These are phyloP conservation scores for Tuber brumale DNA, from an alignment of 495 filamentous ascomycete species.

Conservation along the genomic window DNA sequence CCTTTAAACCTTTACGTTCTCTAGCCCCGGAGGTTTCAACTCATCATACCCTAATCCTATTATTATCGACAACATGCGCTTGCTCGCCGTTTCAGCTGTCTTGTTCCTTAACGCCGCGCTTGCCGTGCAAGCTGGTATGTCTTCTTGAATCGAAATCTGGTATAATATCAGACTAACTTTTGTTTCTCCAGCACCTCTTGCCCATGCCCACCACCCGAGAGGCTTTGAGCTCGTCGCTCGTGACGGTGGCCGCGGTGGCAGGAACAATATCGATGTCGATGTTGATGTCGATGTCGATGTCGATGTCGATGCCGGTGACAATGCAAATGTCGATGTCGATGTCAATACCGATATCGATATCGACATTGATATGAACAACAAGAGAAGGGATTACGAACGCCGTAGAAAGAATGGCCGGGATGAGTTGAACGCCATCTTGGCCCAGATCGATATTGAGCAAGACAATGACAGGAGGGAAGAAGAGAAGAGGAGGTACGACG, in stretches of 20 bases:
- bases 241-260: background rate
- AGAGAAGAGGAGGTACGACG: constrained; percentile 16
- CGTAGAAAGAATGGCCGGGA: background rate
- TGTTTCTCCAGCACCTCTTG: constrained; percentile 3
- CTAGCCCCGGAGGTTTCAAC: constrained; percentile 24
- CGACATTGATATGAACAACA: constrained; percentile 11
- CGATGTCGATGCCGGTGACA: background rate
- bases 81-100: constrained; percentile 15
- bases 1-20: constrained; percentile 6
- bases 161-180: background rate
- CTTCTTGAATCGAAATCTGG: background rate
- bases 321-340: background rate
- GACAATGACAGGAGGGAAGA: constrained; percentile 11
- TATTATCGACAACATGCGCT: constrained; percentile 15
- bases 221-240: constrained; percentile 11
- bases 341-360: background rate
- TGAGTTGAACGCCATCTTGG: background rate
- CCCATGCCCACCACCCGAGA: constrained; percentile 9
- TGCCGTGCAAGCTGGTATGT: constrained; percentile 25
- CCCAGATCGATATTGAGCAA: constrained; percentile 15
- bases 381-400: constrained; percentile 3
- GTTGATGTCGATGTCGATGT: no score
- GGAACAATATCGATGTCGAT: background rate
- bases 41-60: background rate
- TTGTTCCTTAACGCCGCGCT: constrained; percentile 17